Base-by-base conservation (phyloP, 768 basidiomycete genomes). In the Lactifluus pinguis region DNA sequence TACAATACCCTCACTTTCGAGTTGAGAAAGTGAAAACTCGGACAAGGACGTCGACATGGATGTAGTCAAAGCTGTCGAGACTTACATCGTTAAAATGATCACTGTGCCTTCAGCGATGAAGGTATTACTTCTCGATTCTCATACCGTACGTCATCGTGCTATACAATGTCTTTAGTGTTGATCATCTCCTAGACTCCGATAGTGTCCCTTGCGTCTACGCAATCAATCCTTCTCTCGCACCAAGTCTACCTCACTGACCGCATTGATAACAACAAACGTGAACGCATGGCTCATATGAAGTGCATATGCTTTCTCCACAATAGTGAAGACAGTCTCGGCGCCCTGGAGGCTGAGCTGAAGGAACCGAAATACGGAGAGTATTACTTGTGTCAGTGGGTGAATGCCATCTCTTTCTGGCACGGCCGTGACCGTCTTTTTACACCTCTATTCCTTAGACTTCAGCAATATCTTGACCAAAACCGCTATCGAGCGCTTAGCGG, bases 171-270 rank as follows among this genome's bases (percentile, higher is more conserved):
- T 29, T 19, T 32, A 51, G 17, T 13, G 17, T 34, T 57, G 29
- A 53, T 11, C 42, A 10, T 19, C 34, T 39, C n/a, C 11, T 64
- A 91, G 93, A 98, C 95, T 6, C 95, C 95, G 1, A 95, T 98
- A 62, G 87, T 99, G 6, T 98, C 95, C 4, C 79, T 98, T 17
- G 90, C 95, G 3, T 86, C 92, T 1, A 98, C 97, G 0, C 97
- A 98, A 71, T 93, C 94, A 2, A 87, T 86, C 9, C 79, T 99
- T 32, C 78, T 99, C 47, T 86, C 94, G 3, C 93, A 98, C 67
- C 95, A 99, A 71, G 92, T 98, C 47, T 99, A 99, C 75, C 82
- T 99, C 55, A 99, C 95, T 4, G 97, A 99, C 76, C 82, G 94
- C 57, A 92, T 99, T 69, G 97, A 98, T 78, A 98, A 98, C 78